phyloP scores from a whole-genome alignment of 805 yeast species.

The Monosporozyma solicola region DNA sequence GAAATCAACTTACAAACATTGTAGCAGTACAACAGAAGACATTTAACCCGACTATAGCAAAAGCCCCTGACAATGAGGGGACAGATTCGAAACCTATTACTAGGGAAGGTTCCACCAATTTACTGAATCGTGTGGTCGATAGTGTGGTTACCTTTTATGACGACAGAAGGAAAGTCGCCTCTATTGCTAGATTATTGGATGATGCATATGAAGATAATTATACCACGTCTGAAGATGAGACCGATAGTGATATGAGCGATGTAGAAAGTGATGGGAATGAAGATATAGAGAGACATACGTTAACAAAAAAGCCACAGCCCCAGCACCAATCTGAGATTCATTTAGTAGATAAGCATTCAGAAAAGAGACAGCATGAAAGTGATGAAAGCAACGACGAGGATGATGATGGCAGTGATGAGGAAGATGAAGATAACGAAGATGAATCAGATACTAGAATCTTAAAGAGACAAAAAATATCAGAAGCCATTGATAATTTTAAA shows the following conservation, averaged over 20 bases:
- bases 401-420: constrained; percentile 12
- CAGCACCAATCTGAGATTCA: neutral
- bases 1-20: neutral
- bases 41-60: neutral
- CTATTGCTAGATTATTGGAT: constrained; percentile 32
- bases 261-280: constrained; percentile 3
- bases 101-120: constrained; percentile 3
- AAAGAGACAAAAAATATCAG: constrained; percentile 30
- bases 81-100: neutral
- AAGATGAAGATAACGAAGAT: constrained; percentile 2
- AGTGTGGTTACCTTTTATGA: constrained; percentile 43
- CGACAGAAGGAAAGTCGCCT: constrained; percentile 33
- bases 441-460: constrained; percentile 7
- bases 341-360: neutral
- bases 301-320: neutral
- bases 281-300: neutral
- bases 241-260: constrained; percentile 11
- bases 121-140: constrained; percentile 29
- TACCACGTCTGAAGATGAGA: constrained; percentile 15
- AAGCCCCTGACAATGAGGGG: neutral
- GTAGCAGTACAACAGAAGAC: neutral
- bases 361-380: constrained; percentile 10
- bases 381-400: constrained; percentile 5
- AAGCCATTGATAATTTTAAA: constrained; percentile 30
- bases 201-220: constrained; percentile 33